Conservation (phyloP, 495 filamentous ascomycete species). For the Hyaloscypha hepaticicola region DNA sequence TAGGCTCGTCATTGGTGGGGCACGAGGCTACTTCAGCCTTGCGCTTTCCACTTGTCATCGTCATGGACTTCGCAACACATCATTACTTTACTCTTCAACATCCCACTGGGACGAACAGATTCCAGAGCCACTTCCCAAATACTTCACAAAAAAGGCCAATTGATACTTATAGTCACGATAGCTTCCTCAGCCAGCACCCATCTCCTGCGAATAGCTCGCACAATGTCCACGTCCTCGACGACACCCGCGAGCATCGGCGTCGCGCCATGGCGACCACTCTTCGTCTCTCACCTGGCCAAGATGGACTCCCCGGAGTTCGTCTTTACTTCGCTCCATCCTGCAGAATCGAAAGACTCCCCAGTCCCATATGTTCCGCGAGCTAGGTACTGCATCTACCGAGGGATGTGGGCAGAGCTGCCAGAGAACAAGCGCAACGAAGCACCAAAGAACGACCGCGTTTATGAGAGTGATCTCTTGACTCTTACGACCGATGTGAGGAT, state of each 20-base stretch:
- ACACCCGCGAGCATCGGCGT: slow-evolving; percentile 32
- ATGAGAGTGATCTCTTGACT: slow-evolving; percentile 70
- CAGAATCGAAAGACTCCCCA: slow-evolving; percentile 24
- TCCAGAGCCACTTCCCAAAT: neutral
- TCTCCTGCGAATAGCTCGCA: slow-evolving; percentile 27
- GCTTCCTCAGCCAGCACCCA: slow-evolving; percentile 22
- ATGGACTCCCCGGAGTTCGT: slow-evolving; percentile 67
- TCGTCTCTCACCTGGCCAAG: slow-evolving; percentile 62
- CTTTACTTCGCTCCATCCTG: slow-evolving; percentile 61
- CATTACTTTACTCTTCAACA: neutral
- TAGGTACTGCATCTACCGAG: slow-evolving; percentile 67
- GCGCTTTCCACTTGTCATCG: neutral
- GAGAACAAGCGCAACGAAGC: slow-evolving; percentile 57
- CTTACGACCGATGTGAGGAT: slow-evolving; percentile 89
- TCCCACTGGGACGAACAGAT: neutral
- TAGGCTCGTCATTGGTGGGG: neutral
- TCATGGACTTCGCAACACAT: neutral
- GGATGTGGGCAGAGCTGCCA: slow-evolving; percentile 72
- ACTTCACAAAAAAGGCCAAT: slow-evolving; percentile 3
- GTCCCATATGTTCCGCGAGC: slow-evolving; percentile 40
- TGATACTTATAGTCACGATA: slow-evolving; percentile 22
- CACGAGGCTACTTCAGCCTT: neutral
- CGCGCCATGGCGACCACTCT: slow-evolving; percentile 63
- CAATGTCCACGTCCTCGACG: slow-evolving; percentile 24
- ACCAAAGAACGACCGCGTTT: slow-evolving; percentile 61